Percentiles rank a stretch among this genome's conserved stretches.
phyloP scores from a whole-genome alignment of 179 eudicot species.

The Amaranthus tricolor region DNA sequence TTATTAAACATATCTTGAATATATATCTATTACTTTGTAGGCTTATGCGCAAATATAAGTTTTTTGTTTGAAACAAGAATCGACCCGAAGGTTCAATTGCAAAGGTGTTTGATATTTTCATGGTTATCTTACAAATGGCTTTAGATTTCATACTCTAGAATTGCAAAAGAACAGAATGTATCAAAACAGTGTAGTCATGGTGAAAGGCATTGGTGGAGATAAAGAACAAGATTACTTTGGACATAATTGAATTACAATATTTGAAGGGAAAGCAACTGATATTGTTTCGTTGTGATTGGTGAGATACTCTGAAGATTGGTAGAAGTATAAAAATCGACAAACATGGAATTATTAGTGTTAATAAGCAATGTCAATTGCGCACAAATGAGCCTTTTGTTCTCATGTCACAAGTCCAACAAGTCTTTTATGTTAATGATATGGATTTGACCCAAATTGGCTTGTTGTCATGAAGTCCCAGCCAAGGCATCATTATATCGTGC shows the following conservation, averaged over 20 bases:
- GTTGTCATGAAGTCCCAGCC: constrained; percentile 21
- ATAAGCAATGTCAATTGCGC: not conserved
- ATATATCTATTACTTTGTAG: not conserved
- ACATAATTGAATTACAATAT: constrained; percentile 9
- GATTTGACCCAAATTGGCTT: constrained; percentile 20
- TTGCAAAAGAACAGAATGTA: not conserved
- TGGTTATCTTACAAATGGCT: constrained; percentile 18
- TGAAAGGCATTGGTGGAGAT: not conserved
- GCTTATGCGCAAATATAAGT: constrained; percentile 9
- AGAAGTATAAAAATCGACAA: constrained; percentile 16
- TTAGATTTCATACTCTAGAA: constrained; percentile 7
- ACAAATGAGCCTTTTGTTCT: constrained; percentile 24
- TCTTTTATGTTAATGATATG: constrained; percentile 25
- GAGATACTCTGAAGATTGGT: constrained; percentile 12
- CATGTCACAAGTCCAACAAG: constrained; percentile 15
- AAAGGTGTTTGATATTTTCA: constrained; percentile 1
- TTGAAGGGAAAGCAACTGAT: constrained; percentile 6
- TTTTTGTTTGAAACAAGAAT: constrained; percentile 20
- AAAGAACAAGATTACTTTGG: constrained; percentile 11
- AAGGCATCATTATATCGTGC: constrained; percentile 13
- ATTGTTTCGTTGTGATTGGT: constrained; percentile 27
- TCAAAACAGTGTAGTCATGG: constrained; percentile 27
- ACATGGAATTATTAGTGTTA: constrained; percentile 17
- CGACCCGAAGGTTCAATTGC: constrained; percentile 28
- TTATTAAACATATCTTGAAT: too few species aligned